Evolutionary conservation across 148 eudicot genomes (phyloP), one percentile per base, ranked within the genome.

Genomic region (Mesembryanthemum crystallinum): DNA sequence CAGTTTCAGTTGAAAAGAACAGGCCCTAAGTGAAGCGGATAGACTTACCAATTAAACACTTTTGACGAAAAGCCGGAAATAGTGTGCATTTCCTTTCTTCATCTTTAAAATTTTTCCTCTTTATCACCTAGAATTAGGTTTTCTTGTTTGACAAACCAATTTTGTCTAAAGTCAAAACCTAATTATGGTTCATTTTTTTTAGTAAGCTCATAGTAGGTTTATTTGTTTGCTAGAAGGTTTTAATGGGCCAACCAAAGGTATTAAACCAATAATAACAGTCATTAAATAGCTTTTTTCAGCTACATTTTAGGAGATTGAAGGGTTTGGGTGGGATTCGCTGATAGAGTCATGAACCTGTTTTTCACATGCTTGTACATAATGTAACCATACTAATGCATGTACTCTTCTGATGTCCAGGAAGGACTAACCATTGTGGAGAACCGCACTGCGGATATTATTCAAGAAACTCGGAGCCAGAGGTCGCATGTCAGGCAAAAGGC

Each of bases 391-490:
- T 69, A 45, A 35, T 76, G 9, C 33, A 35, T 76, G 43, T 70
- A 13, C 45, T 81, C 23, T 66, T 76, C 39, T 73, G 12, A 59
- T 61, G 69, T 79, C 62, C 87, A 93, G 98, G 98, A 93, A 84
- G 98, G 98, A 67, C 79, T 85, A 60, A 85, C 81, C 65, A 82
- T 78, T 30, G 93, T 93, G 79, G 98, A 93, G 85, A 91, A 89
- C 68, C 87, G 91, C 23, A 87, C 98, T 29, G 90, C 90, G 7
- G 93, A 87, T 78, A 89, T 93, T 66, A 90, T 93, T 76, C 98
- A 91, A 77, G 96, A 93, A 85, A 88, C 98, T 66, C 89, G 92
- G 58, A 88, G 83, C 71, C 92, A 90, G 70, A 91, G 92, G 64
- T 80, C 85, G n/a, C 82, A 89, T 62, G 78, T 79, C 71, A 82